phyloP scores from a whole-genome alignment of 2,329 filamentous ascomycete species.

The Immersiporthe knoxdaviesiana region DNA sequence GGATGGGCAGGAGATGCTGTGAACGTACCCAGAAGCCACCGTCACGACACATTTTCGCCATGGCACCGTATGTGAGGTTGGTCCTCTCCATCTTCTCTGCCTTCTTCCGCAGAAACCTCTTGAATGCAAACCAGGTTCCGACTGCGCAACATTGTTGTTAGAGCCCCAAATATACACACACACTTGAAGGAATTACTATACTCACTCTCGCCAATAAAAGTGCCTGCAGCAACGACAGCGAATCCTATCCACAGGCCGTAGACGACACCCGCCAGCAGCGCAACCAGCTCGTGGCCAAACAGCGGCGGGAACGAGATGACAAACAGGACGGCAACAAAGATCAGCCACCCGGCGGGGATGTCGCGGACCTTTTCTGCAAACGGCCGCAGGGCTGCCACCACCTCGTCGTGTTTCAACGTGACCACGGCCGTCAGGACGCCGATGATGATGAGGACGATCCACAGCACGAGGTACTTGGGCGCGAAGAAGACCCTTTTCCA shows the following conservation, averaged over 20 bases:
- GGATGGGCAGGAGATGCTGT: too few species aligned
- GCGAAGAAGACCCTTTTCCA: constrained; percentile 42
- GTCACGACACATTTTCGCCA: constrained; percentile 45
- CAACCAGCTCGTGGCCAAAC: constrained; percentile 47
- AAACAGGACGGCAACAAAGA: constrained; percentile 44
- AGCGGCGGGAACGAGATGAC: constrained; percentile 47
- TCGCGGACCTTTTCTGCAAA: constrained; percentile 43
- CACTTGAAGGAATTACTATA: background rate
- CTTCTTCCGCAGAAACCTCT: constrained; percentile 41
- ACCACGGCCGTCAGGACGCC: constrained; percentile 39
- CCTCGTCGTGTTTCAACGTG: constrained; percentile 43
- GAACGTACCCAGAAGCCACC: constrained; percentile 44
- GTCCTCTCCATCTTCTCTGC: constrained; percentile 45
- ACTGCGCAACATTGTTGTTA: constrained; percentile 32
- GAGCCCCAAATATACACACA: too few species aligned
- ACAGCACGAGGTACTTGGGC: constrained; percentile 41
- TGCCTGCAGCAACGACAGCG: constrained; percentile 45
- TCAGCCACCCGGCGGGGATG: constrained; percentile 44
- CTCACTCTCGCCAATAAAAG: constrained; percentile 45
- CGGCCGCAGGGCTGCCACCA: constrained; percentile 42
- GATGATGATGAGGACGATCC: constrained; percentile 35
- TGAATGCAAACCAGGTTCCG: constrained; percentile 47
- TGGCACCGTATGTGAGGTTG: constrained; percentile 45
- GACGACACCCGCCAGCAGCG: constrained; percentile 46
- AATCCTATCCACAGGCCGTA: constrained; percentile 48